phyloP scores from a whole-genome alignment of 2,329 filamentous ascomycete genomes.

The Davidsoniella neocaledoniae region DNA sequence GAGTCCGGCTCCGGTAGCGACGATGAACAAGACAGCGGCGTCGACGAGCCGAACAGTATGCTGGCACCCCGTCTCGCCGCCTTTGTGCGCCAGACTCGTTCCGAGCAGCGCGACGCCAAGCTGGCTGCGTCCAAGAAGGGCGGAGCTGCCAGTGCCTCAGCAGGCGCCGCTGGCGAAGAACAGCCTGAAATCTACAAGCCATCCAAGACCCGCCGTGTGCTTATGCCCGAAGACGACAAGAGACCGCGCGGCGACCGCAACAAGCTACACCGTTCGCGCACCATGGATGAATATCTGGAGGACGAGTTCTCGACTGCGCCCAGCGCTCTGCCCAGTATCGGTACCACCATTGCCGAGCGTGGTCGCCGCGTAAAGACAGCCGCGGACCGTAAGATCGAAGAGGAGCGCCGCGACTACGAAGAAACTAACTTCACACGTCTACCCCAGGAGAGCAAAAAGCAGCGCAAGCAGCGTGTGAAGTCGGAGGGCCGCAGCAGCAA shows the following conservation, averaged over 20 bases:
- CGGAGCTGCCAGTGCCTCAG: slow-evolving; percentile 13
- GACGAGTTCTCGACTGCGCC: slow-evolving; percentile 73
- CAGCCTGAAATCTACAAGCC: slow-evolving; percentile 63
- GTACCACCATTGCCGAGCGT: slow-evolving; percentile 66
- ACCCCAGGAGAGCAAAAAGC: slow-evolving; percentile 77
- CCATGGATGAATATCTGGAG: slow-evolving; percentile 81
- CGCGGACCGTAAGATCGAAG: slow-evolving; percentile 58
- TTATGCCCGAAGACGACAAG: slow-evolving; percentile 57
- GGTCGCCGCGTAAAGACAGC: slow-evolving; percentile 67
- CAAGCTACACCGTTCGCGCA: slow-evolving; percentile 55
- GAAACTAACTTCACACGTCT: slow-evolving; percentile 82
- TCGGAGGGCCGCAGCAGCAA: slow-evolving; percentile 23
- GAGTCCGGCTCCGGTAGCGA: slow-evolving; percentile 21
- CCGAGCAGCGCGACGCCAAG: slow-evolving; percentile 11
- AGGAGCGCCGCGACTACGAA: slow-evolving; percentile 71
- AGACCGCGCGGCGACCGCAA: slow-evolving; percentile 36
- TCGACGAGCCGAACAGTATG: slow-evolving; percentile 11
- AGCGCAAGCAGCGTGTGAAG: slow-evolving; percentile 45
- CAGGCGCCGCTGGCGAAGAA: slow-evolving; percentile 19
- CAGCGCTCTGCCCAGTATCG: slow-evolving; percentile 74
- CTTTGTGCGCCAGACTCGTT: slow-evolving; percentile 10
- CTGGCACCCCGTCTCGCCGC: slow-evolving; percentile 9
- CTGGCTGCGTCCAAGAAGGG: slow-evolving; percentile 12
- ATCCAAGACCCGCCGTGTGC: slow-evolving; percentile 70
- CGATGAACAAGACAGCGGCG: slow-evolving; percentile 17